Conservation (phyloP, 768 basidiomycete genomes). For the Erythrobasidium yunnanense region DNA sequence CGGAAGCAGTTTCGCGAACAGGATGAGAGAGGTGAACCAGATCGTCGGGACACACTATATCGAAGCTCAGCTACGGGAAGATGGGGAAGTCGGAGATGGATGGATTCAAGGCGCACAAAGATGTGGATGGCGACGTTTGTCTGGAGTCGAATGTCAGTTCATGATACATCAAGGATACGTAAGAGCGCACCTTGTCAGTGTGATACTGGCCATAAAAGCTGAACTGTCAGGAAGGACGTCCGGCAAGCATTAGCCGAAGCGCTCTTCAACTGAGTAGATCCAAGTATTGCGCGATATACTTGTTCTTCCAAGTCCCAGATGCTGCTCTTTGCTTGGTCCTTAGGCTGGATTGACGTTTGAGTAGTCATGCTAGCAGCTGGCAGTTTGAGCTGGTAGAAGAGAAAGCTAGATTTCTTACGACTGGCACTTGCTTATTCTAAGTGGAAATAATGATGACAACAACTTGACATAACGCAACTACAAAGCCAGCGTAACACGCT, state of each 20-base stretch:
- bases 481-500: too few species aligned
- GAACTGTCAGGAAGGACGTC: slow-evolving; percentile 48
- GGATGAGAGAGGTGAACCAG: slow-evolving; percentile 33
- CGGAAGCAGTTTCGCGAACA: slow-evolving; percentile 43
- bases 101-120: slow-evolving; percentile 39
- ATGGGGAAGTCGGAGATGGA: neutral
- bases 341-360: neutral
- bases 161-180: too few species aligned
- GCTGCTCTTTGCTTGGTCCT: neutral
- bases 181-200: slow-evolving; percentile 54
- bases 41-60: slow-evolving; percentile 35
- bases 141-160: too few species aligned
- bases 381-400: neutral
- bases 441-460: too few species aligned
- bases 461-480: too few species aligned
- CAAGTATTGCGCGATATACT: neutral
- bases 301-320: slow-evolving; percentile 26
- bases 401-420: neutral
- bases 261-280: neutral
- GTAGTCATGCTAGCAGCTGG: neutral
- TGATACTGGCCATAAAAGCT: slow-evolving; percentile 91
- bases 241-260: neutral
- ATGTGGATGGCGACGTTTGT: slow-evolving; percentile 76
- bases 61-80: slow-evolving; percentile 35
- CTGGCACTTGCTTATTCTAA: too few species aligned